Evolutionary conservation across 2,329 filamentous ascomycete species (phyloP).

Genomic region (Boeremia exigua): DNA sequence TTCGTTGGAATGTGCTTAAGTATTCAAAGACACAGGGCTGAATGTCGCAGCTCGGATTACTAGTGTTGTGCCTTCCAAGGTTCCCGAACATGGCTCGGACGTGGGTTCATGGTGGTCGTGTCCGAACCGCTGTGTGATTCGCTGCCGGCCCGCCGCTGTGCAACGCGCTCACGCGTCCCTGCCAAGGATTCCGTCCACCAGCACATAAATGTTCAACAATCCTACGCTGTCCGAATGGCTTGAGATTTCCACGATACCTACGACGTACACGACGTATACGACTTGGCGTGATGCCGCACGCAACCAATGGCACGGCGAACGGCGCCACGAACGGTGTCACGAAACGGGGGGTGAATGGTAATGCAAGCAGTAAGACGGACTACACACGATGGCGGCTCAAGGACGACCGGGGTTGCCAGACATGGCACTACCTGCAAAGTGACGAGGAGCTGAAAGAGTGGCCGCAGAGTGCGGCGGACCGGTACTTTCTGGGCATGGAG

Average conservation of each 20-base stretch:
- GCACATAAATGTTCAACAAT: slow-evolving; percentile 2
- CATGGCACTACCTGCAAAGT: slow-evolving; percentile 86
- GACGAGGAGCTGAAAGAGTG: slow-evolving; percentile 75
- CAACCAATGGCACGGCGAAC: slow-evolving; percentile 32
- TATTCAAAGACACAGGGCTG: too few species aligned
- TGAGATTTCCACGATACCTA: background rate
- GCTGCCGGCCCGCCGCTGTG: background rate
- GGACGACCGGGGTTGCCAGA: slow-evolving; percentile 84
- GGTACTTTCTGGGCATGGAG: slow-evolving; percentile 81
- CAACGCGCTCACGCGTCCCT: slow-evolving; percentile 14
- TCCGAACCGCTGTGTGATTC: slow-evolving; percentile 12
- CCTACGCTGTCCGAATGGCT: slow-evolving; percentile 9
- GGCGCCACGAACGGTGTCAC: slow-evolving; percentile 26
- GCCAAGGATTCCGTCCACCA: slow-evolving; percentile 29
- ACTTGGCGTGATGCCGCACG: slow-evolving; percentile 23
- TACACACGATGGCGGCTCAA: slow-evolving; percentile 81
- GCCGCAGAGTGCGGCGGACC: slow-evolving; percentile 90
- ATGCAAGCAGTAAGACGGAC: slow-evolving; percentile 67
- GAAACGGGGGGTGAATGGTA: slow-evolving; percentile 21
- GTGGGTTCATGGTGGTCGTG: background rate
- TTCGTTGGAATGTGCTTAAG: too few species aligned
- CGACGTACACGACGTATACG: background rate
- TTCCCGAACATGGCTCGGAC: background rate
- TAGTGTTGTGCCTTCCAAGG: background rate
- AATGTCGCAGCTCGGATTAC: too few species aligned